A percentile compares a stretch with the other conserved stretches of the same genome.
These are phyloP conservation scores for Phtheirospermum japonicum DNA, from an alignment of 257 asterid species.

Conservation along the genomic window DNA sequence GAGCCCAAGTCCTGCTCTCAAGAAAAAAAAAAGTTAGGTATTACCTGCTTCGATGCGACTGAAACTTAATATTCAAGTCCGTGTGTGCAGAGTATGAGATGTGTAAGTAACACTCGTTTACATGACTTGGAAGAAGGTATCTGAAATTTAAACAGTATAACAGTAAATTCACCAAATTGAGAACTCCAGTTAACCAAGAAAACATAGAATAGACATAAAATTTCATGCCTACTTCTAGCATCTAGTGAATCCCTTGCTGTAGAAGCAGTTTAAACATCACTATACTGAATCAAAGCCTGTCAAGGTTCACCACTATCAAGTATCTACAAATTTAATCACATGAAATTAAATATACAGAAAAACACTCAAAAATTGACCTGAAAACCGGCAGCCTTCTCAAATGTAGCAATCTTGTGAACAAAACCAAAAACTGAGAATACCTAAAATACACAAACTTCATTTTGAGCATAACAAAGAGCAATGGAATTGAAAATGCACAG, in stretches of 20 bases:
- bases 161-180: conserved; percentile 26
- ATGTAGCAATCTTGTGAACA: conserved; percentile 86
- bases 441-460: conserved; percentile 35
- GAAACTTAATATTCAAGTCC: conserved; percentile 84
- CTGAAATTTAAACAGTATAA: conserved; percentile 36
- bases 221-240: conserved; percentile 72
- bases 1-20: conserved; percentile 48
- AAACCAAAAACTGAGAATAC: conserved; percentile 88
- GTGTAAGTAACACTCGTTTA: conserved; percentile 62
- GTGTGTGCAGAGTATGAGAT: conserved; percentile 91
- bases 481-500: conserved; percentile 5
- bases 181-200: conserved; percentile 12
- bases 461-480: conserved; percentile 27
- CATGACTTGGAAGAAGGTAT: conserved; percentile 80
- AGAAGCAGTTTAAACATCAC: conserved; percentile 69
- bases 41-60: conserved; percentile 89
- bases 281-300: conserved; percentile 78
- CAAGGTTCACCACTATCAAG: conserved; percentile 28
- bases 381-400: conserved; percentile 88
- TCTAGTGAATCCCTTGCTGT: conserved; percentile 79
- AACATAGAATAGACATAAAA: conserved; percentile 15
- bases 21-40: too few relatives aligned
- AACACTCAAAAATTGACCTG: conserved; percentile 46
- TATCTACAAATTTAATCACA: background rate
- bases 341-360: conserved; percentile 7